Evolutionary conservation across 768 basidiomycete species (phyloP), one percentile per base, ranked within the genome.

Genomic region (Lactarius sanguifluus): DNA sequence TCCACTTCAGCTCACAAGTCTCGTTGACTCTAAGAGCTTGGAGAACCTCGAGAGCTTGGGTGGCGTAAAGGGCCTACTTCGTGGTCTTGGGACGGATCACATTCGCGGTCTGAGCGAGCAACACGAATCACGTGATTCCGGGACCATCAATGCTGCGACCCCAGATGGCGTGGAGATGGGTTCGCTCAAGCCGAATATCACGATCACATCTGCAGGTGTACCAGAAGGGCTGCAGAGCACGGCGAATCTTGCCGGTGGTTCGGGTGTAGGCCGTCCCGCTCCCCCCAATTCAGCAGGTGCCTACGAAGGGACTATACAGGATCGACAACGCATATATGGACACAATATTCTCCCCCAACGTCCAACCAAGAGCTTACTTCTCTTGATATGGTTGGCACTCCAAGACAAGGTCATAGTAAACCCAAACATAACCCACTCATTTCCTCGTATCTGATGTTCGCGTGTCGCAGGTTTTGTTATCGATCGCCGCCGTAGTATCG

Each of bases 11-110:
- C 86, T 98, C 18, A 94, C 95, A 0, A 15, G 13, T 66, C 83
- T 97, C 62, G 86, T 98, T 47, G 96, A 98, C 74, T 94, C 95
- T 6, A 98, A 97, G 78, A 88, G 81, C 68, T 69, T 95, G 13
- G 82, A 88, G 2, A 74, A 81, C 15, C 82, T 99, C 36, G 79
- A 79, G n/a, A 76, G 75, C 13, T 80, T 96, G 41, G 95, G 94
- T n/a, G 97, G 97, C 47, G 79, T 83, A 9, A 70, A 79, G 0
- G 85, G 82, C 8, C 73, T 98, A 15, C 77, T 96, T 16, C 77
- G 78, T 1, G 89, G 92, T 6, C 83, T 98, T 8, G 92, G 92
- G 15, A 89, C 92, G 0, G 77, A 90, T 68, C 71, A 75, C 2
- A 77, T 81, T 3, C 77, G 68, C 34, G 90, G 91, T 16, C 75